A percentile compares a stretch with the other conserved stretches of the same genome.
Evolutionary conservation across 2,329 filamentous ascomycete species (phyloP).

Genomic region (Diaporthe helianthi): DNA sequence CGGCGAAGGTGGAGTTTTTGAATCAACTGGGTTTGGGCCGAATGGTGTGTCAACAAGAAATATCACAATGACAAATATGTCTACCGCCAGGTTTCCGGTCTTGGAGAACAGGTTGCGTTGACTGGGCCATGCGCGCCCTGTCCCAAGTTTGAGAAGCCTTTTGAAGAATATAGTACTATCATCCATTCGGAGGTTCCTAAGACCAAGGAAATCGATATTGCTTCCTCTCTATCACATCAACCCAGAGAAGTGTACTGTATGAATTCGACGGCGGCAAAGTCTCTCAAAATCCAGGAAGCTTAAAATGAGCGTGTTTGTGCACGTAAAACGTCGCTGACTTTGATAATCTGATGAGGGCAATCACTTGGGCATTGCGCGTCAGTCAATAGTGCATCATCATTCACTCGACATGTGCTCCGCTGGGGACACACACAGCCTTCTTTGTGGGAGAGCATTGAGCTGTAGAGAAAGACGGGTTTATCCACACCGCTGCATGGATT

Average conservation of each 20-base stretch:
- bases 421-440: neutral
- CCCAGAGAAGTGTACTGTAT: no score
- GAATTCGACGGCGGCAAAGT: neutral
- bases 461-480: no score
- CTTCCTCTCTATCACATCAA: neutral
- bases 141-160: neutral
- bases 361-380: neutral
- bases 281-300: neutral
- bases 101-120: neutral
- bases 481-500: no score
- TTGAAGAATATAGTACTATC: neutral
- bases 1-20: constrained; percentile 30
- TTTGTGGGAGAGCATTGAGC: neutral
- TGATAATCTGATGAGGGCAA: neutral
- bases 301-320: neutral
- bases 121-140: neutral
- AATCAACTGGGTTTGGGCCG: neutral
- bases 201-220: neutral
- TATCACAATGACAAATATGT: constrained; percentile 15
- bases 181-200: neutral
- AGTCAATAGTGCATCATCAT: neutral
- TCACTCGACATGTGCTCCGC: neutral
- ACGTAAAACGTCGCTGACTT: no score
- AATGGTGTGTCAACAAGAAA: constrained; percentile 16
- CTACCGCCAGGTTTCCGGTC: neutral